These are phyloP conservation scores for Schrenkiella parvula DNA, from an alignment of 345 rosid genomes.

Conservation along the genomic window DNA sequence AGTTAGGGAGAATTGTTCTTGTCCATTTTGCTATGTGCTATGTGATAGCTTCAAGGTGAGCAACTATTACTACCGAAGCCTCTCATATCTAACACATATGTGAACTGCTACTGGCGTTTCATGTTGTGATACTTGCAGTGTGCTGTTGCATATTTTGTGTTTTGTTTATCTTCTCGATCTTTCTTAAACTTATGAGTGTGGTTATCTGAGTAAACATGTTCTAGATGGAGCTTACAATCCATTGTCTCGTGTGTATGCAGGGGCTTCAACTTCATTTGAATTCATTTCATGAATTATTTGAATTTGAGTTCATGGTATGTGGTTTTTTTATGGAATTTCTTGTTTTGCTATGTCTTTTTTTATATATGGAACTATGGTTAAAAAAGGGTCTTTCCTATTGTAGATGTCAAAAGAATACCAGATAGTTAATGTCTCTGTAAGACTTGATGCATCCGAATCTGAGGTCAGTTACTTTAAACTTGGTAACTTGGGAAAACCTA, in stretches of 20 bases:
- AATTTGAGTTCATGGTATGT: constrained; percentile 92
- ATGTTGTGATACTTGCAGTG: not conserved
- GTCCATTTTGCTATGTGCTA: constrained; percentile 85
- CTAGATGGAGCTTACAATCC: constrained; percentile 3
- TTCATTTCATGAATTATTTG: constrained; percentile 83
- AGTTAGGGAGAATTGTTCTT: constrained; percentile 90
- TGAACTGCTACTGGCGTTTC: constrained; percentile 6
- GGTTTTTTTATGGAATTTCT: constrained; percentile 35
- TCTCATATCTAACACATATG: not conserved
- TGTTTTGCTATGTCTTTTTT: constrained; percentile 24
- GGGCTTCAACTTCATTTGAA: constrained; percentile 84
- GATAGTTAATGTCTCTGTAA: constrained; percentile 78
- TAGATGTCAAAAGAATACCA: constrained; percentile 71
- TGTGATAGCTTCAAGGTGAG: constrained; percentile 84
- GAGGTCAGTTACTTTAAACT: constrained; percentile 56
- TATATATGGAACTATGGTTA: constrained; percentile 17
- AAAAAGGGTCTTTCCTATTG: constrained; percentile 32
- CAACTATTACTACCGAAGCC: constrained; percentile 10
- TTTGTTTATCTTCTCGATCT: not conserved
- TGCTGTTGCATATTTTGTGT: not conserved
- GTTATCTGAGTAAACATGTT: not conserved
- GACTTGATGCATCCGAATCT: constrained; percentile 56
- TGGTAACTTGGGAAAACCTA: constrained; percentile 5
- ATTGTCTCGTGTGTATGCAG: constrained; percentile 40
- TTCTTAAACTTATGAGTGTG: not conserved